Evolutionary conservation across 2,329 filamentous ascomycete genomes (phyloP).

Genomic region (Aspergillus melleus): DNA sequence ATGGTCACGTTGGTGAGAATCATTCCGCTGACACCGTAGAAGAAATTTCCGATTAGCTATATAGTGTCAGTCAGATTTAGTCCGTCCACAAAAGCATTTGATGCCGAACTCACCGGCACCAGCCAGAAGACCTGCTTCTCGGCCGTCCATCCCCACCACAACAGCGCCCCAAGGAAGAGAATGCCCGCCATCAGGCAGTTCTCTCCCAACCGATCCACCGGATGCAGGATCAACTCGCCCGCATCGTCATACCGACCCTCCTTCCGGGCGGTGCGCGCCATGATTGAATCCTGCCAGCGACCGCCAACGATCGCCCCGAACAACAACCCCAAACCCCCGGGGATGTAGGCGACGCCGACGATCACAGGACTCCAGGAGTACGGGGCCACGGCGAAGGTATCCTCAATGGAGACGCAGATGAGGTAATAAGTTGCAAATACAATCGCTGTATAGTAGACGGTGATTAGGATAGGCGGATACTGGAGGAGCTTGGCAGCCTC

Average conservation of each 20-base stretch:
- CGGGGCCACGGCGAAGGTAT: neutral
- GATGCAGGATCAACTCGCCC: neutral
- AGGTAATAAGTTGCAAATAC: neutral
- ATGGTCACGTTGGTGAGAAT: neutral
- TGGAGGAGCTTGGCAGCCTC: neutral
- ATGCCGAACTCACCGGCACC: neutral
- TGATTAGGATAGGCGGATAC: neutral
- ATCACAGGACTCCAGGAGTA: neutral
- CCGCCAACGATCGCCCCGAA: neutral
- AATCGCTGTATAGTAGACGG: neutral
- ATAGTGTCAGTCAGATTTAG: too few species aligned
- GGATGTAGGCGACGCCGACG: neutral
- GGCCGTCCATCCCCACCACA: neutral
- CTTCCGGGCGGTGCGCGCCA: neutral
- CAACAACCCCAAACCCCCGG: neutral
- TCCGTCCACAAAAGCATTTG: too few species aligned
- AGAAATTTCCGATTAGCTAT: neutral
- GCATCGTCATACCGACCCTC: neutral
- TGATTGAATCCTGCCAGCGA: neutral
- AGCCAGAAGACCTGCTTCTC: neutral
- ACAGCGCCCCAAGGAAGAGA: neutral
- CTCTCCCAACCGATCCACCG: neutral
- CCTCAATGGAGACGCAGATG: neutral
- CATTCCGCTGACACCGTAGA: neutral
- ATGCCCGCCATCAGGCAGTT: neutral